A percentile compares a stretch with the other conserved stretches of the same genome.
These are phyloP conservation scores for Eragrostis tef DNA, from an alignment of 202 grass and related monocot species.

Conservation along the genomic window DNA sequence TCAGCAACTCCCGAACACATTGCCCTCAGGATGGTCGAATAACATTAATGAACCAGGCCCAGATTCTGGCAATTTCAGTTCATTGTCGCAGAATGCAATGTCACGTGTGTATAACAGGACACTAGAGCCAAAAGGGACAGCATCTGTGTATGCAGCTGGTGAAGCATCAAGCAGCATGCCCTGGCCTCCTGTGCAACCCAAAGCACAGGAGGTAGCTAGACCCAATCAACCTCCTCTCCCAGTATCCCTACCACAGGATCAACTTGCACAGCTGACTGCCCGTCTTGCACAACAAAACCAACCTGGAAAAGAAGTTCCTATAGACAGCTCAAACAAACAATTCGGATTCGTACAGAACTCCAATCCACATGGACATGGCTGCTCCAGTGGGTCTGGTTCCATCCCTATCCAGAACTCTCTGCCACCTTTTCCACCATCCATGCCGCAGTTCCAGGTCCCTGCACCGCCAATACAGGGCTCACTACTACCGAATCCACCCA, in stretches of 20 bases:
- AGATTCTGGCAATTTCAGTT: slow-evolving; percentile 44
- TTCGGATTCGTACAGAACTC: slow-evolving; percentile 47
- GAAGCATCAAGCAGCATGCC: slow-evolving; percentile 50
- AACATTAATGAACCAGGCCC: slow-evolving; percentile 45
- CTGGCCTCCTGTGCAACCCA: slow-evolving; percentile 40
- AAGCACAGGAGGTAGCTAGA: slow-evolving; percentile 46
- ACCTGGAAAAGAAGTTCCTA: slow-evolving; percentile 47
- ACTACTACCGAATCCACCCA: slow-evolving; percentile 29
- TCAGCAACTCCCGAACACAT: slow-evolving; percentile 40
- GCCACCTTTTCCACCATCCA: slow-evolving; percentile 35
- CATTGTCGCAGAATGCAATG: slow-evolving; percentile 29
- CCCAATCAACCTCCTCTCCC: slow-evolving; percentile 52
- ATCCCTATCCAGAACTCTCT: slow-evolving; percentile 40
- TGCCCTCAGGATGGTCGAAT: slow-evolving; percentile 49
- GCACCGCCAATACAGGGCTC: slow-evolving; percentile 13
- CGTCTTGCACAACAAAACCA: slow-evolving; percentile 69
- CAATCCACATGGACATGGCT: slow-evolving; percentile 48
- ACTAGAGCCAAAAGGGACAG: slow-evolving; percentile 42
- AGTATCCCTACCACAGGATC: slow-evolving; percentile 61
- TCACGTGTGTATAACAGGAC: slow-evolving; percentile 43
- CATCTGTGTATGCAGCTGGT: slow-evolving; percentile 45
- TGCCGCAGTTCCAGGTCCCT: slow-evolving; percentile 34
- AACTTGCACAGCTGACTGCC: slow-evolving; percentile 62
- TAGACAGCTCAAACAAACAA: slow-evolving; percentile 52
- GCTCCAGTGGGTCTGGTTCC: slow-evolving; percentile 40